Evolutionary conservation across 2,329 filamentous ascomycete genomes (phyloP).

Genomic region (Apiospora koreana): DNA sequence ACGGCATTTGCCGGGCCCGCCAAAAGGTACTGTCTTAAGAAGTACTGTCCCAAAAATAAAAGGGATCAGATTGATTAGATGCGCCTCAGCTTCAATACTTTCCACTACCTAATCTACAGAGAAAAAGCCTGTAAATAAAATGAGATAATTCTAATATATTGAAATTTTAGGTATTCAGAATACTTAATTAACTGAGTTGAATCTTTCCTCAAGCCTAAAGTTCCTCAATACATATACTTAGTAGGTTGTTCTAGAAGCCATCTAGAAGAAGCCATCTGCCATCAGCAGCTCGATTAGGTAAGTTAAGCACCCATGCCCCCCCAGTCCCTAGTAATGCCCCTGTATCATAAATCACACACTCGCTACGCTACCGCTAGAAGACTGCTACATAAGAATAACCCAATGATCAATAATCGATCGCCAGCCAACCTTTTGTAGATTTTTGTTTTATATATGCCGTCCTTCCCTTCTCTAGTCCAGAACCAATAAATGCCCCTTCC

Average conservation of each 20-base stretch:
- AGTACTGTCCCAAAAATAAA: neutral
- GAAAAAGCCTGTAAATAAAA: no score
- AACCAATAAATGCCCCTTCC: neutral
- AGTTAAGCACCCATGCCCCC: no score
- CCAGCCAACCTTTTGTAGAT: neutral
- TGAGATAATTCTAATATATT: no score
- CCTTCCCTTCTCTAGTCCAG: neutral
- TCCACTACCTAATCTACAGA: neutral
- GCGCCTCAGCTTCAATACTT: neutral
- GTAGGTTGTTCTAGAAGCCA: no score
- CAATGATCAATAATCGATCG: no score
- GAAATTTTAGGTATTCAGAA: no score
- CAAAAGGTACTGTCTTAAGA: neutral
- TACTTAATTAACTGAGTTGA: no score
- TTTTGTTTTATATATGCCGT: neutral
- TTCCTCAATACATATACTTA: no score
- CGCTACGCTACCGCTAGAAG: neutral
- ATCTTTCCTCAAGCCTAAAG: no score
- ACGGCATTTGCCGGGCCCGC: conserved; percentile 1
- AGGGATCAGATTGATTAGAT: neutral
- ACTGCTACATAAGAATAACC: neutral
- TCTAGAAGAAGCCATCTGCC: no score
- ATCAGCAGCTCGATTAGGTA: neutral
- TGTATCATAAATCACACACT: neutral
- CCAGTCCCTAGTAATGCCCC: no score